Evolutionary conservation across 2,329 filamentous ascomycete species (phyloP).

Genomic region (Neofusicoccum kwambonambiense): DNA sequence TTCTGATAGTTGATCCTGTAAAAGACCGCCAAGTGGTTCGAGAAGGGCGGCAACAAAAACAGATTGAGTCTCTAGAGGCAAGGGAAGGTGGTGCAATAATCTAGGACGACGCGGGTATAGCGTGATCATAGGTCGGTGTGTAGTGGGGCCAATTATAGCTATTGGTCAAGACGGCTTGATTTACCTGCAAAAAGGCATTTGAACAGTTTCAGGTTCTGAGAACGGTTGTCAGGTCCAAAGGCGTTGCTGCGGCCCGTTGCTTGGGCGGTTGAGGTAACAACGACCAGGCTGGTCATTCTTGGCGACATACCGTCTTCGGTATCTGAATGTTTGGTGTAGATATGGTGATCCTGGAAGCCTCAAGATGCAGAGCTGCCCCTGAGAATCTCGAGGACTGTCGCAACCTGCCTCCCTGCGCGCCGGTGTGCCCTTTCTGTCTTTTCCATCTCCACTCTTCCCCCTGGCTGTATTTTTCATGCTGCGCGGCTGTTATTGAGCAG

Average conservation of each 20-base stretch:
- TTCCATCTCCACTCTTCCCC: conserved; percentile 4
- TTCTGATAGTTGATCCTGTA: no score
- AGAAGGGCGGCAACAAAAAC: background rate
- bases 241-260: background rate
- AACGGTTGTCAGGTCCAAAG: background rate
- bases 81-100: background rate
- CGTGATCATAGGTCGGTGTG: background rate
- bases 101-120: background rate
- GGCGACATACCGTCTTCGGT: conserved; percentile 1
- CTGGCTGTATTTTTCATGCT: background rate
- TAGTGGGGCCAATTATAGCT: background rate
- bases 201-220: background rate
- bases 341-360: background rate
- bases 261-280: background rate
- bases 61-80: background rate
- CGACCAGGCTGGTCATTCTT: background rate
- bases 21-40: background rate
- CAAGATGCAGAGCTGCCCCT: background rate
- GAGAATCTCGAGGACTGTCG: background rate
- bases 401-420: background rate
- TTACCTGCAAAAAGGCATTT: background rate
- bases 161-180: background rate
- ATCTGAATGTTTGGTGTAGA: background rate
- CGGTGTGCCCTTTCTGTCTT: background rate
- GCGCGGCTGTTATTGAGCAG: background rate